Evolutionary conservation across 148 eudicot species (phyloP).

Genomic region (Chenopodium quinoa): DNA sequence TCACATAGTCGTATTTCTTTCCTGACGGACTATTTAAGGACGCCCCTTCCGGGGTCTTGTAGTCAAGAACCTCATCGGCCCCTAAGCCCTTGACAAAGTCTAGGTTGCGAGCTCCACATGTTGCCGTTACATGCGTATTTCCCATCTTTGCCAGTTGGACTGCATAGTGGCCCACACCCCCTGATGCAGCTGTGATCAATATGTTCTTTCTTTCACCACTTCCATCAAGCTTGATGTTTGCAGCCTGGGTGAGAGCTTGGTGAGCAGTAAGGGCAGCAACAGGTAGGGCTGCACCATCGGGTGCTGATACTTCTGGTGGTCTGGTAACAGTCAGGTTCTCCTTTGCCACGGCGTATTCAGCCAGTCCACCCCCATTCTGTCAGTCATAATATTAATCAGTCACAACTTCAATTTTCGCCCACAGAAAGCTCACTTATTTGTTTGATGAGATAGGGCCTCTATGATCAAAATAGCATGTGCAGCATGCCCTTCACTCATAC

Average conservation of each 20-base stretch:
- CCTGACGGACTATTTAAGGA: conserved; percentile 71
- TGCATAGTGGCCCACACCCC: conserved; percentile 79
- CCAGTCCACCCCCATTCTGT: conserved; percentile 73
- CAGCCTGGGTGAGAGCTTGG: conserved; percentile 50
- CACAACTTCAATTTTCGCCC: not conserved
- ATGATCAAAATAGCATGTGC: not conserved
- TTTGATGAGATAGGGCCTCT: too few species aligned
- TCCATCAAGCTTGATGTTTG: conserved; percentile 56
- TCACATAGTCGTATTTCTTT: conserved; percentile 61
- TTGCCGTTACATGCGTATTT: conserved; percentile 69
- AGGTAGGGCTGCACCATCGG: conserved; percentile 54
- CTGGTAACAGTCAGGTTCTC: conserved; percentile 43
- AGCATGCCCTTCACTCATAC: not conserved
- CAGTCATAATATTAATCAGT: not conserved
- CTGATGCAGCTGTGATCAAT: conserved; percentile 64
- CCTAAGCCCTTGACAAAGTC: conserved; percentile 66
- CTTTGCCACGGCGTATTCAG: conserved; percentile 64
- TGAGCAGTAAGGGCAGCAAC: conserved; percentile 71
- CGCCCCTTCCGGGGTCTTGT: conserved; percentile 70
- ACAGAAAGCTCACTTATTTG: too few species aligned
- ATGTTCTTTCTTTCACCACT: conserved; percentile 53
- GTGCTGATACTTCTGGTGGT: conserved; percentile 76
- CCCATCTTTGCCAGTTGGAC: conserved; percentile 87
- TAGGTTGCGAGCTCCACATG: conserved; percentile 72
- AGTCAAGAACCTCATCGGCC: conserved; percentile 80